Conservation (phyloP, 768 basidiomycete genomes). For the Rhizopogon vulgaris region DNA sequence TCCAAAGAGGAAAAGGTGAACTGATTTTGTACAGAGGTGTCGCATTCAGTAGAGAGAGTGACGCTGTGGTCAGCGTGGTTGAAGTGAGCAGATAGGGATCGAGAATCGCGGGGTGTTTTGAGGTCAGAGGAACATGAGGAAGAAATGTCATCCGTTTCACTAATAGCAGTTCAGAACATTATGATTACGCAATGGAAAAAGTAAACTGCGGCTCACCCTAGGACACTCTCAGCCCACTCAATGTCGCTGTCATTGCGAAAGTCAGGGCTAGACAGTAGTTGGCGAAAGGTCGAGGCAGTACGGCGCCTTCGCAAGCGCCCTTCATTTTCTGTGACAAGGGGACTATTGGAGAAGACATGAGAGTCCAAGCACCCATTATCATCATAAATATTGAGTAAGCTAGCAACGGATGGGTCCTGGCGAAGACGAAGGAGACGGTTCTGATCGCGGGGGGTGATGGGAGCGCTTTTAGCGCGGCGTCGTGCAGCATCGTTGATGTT, state of each 20-base stretch:
- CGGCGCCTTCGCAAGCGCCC: constrained; percentile 52
- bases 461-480: constrained; percentile 27
- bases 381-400: constrained; percentile 68
- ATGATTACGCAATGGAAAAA: background rate
- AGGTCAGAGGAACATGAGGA: constrained; percentile 47
- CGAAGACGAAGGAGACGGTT: constrained; percentile 55
- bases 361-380: constrained; percentile 59
- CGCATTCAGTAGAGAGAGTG: constrained; percentile 41
- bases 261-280: constrained; percentile 41
- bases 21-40: constrained; percentile 31
- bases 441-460: constrained; percentile 38
- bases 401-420: constrained; percentile 74
- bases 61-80: constrained; percentile 25
- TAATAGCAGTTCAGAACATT: constrained; percentile 11
- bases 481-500: constrained; percentile 22
- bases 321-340: constrained; percentile 27
- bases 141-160: constrained; percentile 38
- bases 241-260: constrained; percentile 49
- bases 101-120: constrained; percentile 41
- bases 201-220: constrained; percentile 41
- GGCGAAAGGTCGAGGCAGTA: constrained; percentile 67
- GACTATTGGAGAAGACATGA: constrained; percentile 59
- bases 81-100: constrained; percentile 36
- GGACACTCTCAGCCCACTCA: constrained; percentile 76
- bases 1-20: constrained; percentile 64